Evolutionary conservation across 306 rosid genomes (phyloP).

Genomic region (Bauhinia variegata): DNA sequence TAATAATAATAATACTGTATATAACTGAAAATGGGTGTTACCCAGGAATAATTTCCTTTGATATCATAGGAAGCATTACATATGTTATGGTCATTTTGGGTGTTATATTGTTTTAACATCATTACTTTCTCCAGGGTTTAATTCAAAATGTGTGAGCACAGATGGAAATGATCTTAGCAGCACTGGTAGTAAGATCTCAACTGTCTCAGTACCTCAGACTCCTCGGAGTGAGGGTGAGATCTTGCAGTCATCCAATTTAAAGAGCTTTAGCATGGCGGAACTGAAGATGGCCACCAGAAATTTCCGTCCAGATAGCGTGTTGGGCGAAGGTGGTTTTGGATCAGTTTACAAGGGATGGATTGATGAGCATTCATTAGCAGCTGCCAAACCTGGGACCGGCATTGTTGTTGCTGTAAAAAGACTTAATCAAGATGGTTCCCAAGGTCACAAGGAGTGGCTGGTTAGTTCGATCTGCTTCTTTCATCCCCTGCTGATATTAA

Average conservation of each 20-base stretch:
- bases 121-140: conserved; percentile 46
- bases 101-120: conserved; percentile 15
- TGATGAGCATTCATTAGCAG: conserved; percentile 50
- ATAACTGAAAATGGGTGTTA: too few species aligned
- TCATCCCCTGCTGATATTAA: conserved; percentile 1
- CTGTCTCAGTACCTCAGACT: conserved; percentile 31
- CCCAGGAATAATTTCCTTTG: too few species aligned
- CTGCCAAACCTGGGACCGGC: conserved; percentile 60
- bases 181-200: conserved; percentile 40
- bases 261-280: conserved; percentile 52
- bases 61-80: too few species aligned
- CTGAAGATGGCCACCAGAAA: conserved; percentile 62
- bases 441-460: conserved; percentile 57
- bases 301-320: conserved; percentile 56
- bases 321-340: conserved; percentile 59
- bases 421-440: conserved; percentile 48
- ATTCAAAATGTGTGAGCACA: conserved; percentile 42
- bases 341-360: conserved; percentile 76
- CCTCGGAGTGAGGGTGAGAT: conserved; percentile 52
- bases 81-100: neutral
- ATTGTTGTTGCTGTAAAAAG: conserved; percentile 58
- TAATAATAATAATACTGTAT: neutral
- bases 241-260: conserved; percentile 51
- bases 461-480: conserved; percentile 36
- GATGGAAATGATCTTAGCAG: conserved; percentile 36